Evolutionary conservation across 1,284 basidiomycete genomes (phyloP).

Genomic region (Cryptococcus sp.): DNA sequence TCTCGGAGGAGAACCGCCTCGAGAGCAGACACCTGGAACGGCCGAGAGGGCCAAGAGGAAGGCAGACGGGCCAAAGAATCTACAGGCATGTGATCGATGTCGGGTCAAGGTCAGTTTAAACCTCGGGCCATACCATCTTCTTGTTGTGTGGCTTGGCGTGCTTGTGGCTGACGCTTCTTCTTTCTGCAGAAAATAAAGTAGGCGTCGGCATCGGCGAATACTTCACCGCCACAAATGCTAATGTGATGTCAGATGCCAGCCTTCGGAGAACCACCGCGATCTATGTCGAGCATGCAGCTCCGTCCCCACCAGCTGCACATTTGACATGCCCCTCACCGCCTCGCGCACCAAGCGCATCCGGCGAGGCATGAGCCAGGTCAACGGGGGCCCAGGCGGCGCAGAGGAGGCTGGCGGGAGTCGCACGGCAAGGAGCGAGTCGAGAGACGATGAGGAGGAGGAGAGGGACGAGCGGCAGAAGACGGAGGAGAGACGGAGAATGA

Average conservation of each 20-base stretch:
- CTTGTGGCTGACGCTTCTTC: background rate
- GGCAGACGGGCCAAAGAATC: background rate
- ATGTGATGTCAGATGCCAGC: slow-evolving; percentile 13
- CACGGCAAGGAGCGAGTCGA: background rate
- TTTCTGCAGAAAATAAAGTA: slow-evolving; percentile 12
- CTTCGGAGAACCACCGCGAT: slow-evolving; percentile 6
- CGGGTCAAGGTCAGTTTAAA: slow-evolving; percentile 21
- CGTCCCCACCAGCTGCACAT: slow-evolving; percentile 20
- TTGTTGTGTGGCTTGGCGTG: too few species aligned
- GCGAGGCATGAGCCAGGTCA: slow-evolving; percentile 10
- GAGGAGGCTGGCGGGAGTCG: background rate
- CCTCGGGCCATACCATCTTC: background rate
- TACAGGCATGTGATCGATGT: slow-evolving; percentile 34
- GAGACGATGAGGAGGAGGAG: background rate
- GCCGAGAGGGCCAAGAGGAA: too few species aligned
- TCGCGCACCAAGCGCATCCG: slow-evolving; percentile 30
- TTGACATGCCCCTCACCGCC: slow-evolving; percentile 27
- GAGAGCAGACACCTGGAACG: too few species aligned
- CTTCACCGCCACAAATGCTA: background rate
- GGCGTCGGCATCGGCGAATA: background rate
- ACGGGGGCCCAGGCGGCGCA: background rate
- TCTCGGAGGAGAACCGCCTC: too few species aligned
- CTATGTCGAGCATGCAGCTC: slow-evolving; percentile 21
- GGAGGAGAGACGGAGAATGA: background rate
- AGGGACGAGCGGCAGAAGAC: background rate